Percentiles rank a stretch among this genome's conserved stretches.
These are phyloP conservation scores for Apiospora marii DNA, from an alignment of 2,329 filamentous ascomycete genomes.

Conservation along the genomic window DNA sequence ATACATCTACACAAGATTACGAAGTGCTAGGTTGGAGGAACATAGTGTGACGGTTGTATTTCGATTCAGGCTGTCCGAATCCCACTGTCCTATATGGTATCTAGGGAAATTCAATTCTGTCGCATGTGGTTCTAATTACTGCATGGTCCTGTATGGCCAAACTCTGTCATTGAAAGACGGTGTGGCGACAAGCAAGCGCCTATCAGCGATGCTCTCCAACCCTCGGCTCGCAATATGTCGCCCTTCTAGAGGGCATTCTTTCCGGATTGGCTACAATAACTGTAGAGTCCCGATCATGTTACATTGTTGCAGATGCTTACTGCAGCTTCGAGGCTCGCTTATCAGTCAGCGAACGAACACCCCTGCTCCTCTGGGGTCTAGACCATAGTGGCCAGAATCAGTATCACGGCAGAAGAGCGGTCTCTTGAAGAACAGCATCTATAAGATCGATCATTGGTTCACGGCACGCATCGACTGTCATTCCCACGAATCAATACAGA, in stretches of 20 bases:
- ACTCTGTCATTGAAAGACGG: neutral
- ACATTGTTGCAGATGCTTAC: neutral
- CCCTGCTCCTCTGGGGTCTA: neutral
- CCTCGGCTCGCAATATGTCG: neutral
- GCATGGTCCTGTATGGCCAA: neutral
- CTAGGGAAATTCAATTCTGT: no score
- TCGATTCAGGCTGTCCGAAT: no score
- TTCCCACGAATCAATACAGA: neutral
- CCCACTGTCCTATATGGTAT: no score
- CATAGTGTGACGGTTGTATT: no score
- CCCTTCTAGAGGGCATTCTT: neutral
- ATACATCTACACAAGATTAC: no score
- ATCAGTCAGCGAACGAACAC: neutral
- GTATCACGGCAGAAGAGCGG: neutral
- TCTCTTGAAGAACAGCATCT: neutral
- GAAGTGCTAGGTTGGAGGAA: no score
- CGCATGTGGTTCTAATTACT: neutral
- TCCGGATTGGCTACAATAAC: neutral
- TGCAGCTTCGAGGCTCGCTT: neutral
- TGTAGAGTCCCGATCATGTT: neutral
- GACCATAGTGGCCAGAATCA: neutral
- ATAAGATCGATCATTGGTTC: neutral
- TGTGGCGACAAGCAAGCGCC: neutral
- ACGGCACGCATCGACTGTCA: neutral
- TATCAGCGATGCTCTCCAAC: neutral